A percentile compares a stretch with the other conserved stretches of the same genome.
These are phyloP conservation scores for Rhynchosporium agropyri DNA, from an alignment of 2,329 filamentous ascomycete species.

Conservation along the genomic window DNA sequence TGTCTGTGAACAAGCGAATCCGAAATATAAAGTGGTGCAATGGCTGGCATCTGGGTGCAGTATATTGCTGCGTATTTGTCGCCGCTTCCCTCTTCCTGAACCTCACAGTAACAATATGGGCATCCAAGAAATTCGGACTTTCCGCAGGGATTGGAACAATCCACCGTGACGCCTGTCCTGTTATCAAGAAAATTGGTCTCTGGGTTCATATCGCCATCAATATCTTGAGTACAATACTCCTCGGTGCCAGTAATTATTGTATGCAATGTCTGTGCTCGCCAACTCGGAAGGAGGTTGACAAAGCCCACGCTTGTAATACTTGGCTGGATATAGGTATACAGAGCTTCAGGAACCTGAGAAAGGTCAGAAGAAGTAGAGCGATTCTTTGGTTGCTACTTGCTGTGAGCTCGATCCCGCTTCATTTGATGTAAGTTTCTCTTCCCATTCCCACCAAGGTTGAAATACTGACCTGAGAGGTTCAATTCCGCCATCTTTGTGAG, in stretches of 20 bases:
- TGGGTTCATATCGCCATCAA: slow-evolving; percentile 52
- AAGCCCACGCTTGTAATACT: slow-evolving; percentile 46
- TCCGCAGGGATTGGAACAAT: slow-evolving; percentile 28
- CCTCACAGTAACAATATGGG: slow-evolving; percentile 27
- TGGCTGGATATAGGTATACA: slow-evolving; percentile 51
- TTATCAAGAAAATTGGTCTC: slow-evolving; percentile 25
- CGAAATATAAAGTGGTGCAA: slow-evolving; percentile 1
- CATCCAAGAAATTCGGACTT: slow-evolving; percentile 24
- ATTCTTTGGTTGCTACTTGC: slow-evolving; percentile 31
- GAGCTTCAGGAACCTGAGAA: slow-evolving; percentile 45
- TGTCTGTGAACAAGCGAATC: neutral
- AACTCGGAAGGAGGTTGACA: slow-evolving; percentile 52
- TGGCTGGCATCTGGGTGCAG: slow-evolving; percentile 26
- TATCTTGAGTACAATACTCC: slow-evolving; percentile 48
- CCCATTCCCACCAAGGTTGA: neutral
- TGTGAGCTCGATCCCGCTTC: slow-evolving; percentile 32
- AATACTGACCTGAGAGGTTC: slow-evolving; percentile 21
- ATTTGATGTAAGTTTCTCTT: slow-evolving; percentile 30
- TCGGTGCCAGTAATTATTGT: slow-evolving; percentile 53
- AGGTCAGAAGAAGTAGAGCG: slow-evolving; percentile 24
- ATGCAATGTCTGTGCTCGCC: slow-evolving; percentile 56
- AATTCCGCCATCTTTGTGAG: slow-evolving; percentile 34
- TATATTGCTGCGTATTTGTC: slow-evolving; percentile 17
- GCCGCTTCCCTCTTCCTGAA: slow-evolving; percentile 24
- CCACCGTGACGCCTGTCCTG: slow-evolving; percentile 22